phyloP scores from a whole-genome alignment of 768 basidiomycete species.

The Cystobasidium tubakii region DNA sequence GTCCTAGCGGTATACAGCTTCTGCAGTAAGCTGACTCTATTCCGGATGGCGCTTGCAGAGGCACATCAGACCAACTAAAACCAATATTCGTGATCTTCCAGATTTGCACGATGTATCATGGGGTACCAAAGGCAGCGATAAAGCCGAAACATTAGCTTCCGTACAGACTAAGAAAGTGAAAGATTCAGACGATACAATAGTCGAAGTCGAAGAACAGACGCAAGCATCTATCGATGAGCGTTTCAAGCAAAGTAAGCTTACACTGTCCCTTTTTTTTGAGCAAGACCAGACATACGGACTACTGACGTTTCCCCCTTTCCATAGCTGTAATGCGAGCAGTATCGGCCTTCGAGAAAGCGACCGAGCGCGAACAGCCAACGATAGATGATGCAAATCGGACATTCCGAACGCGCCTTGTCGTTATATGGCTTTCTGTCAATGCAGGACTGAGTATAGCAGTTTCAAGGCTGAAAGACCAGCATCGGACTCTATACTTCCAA shows the following conservation, averaged over 20 bases:
- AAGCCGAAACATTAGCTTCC: conserved; percentile 47
- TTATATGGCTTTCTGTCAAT: conserved; percentile 21
- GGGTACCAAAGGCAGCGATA: conserved; percentile 86
- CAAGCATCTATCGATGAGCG: conserved; percentile 31
- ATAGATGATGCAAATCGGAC: conserved; percentile 86
- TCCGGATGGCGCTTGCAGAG: too few species aligned
- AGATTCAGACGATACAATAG: conserved; percentile 27
- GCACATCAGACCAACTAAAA: too few species aligned
- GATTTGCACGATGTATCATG: conserved; percentile 80
- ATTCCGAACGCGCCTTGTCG: conserved; percentile 71
- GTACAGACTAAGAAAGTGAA: conserved; percentile 33
- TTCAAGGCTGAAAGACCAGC: neutral
- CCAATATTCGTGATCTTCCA: too few species aligned
- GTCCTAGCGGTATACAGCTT: conserved; percentile 84
- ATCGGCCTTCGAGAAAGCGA: conserved; percentile 64
- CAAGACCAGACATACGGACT: too few species aligned
- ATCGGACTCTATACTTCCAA: conserved; percentile 28
- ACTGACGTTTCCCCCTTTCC: neutral
- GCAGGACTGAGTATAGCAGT: conserved; percentile 13
- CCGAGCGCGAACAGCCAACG: conserved; percentile 68
- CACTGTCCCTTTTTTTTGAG: neutral
- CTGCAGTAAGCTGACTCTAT: conserved; percentile 60
- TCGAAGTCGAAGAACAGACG: conserved; percentile 7
- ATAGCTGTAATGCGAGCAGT: conserved; percentile 66
- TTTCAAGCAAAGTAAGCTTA: conserved; percentile 35